Percentiles rank a stretch among this genome's conserved stretches.
These are phyloP conservation scores for Schizochytrium sp. DNA, from an alignment of 108 stramenopile species.

Conservation along the genomic window DNA sequence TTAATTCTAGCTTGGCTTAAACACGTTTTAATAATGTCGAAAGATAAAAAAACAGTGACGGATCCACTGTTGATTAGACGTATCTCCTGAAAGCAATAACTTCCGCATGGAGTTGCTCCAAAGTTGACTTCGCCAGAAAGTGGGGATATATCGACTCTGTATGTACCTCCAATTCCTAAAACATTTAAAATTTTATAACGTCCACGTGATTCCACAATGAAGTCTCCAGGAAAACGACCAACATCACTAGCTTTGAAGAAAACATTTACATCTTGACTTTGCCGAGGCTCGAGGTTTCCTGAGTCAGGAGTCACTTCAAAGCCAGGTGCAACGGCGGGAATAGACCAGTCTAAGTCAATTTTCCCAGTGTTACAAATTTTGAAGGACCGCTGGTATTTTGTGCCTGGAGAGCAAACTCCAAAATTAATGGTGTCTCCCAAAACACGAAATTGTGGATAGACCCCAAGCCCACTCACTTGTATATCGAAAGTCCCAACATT, in stretches of 20 bases:
- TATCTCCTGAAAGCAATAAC: neutral
- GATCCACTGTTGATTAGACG: neutral
- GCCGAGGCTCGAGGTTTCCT: neutral
- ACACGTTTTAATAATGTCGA: neutral
- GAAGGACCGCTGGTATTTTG: conserved; percentile 23
- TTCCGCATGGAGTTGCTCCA: conserved; percentile 15
- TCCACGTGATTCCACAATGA: conserved; percentile 32
- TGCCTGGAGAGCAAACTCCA: conserved; percentile 7
- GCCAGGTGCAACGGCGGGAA: neutral
- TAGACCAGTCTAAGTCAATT: conserved; percentile 14
- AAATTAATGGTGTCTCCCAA: conserved; percentile 12
- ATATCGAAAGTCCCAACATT: conserved; percentile 13
- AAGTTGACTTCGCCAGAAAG: neutral
- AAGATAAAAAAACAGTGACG: neutral
- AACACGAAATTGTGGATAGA: conserved; percentile 23
- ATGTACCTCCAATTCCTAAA: neutral
- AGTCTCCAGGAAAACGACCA: conserved; percentile 49
- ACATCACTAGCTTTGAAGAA: conserved; percentile 12
- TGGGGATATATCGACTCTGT: neutral
- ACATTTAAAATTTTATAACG: conserved; percentile 51
- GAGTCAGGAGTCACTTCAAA: neutral
- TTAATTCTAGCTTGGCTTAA: neutral
- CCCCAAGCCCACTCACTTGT: neutral
- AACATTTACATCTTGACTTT: neutral
- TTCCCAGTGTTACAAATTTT: conserved; percentile 16